Base-by-base conservation (phyloP, 1,284 basidiomycete genomes). In the Lignosus rhinocerotis region DNA sequence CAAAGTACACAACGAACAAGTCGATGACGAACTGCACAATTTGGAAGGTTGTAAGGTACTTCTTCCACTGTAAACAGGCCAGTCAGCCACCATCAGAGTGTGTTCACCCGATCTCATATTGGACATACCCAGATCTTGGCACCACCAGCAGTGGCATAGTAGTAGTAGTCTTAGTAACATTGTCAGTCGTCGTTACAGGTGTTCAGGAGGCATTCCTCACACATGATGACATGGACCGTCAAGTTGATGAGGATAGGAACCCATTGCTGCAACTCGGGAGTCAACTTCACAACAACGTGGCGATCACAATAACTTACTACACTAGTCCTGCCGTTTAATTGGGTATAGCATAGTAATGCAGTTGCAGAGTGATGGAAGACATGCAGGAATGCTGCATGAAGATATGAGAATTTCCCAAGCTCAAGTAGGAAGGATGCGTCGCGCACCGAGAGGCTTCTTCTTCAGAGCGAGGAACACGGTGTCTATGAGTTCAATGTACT, bases 301-400 rank as follows among this genome's bases (percentile, higher is more conserved):
- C 47, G 41, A 53, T 31, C 21, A 51, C 31, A 1, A 39, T 4
- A 11, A 75, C 88, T 65, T 73, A 94, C 92, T 62, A 97, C 87
- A 65, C 92, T 93, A 51, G 95, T 96, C 73, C 85, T 84, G 71
- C 97, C 96, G 68, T 96, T 90, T 63, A 99, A 82, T 78, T 99
- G 96, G 56, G 89, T 88, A 75, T 88, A 98, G 79, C 96, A 98
- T 60, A 99, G 82, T 55, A 96, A 76, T 59, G 96, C 96, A 56
- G 96, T 98, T n/a, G 96, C 96, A 62, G 96, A 94, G 80, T 98
- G 96, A 76, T 98, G 96, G 82, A 97, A 98, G 67, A 98, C 96
- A 75, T 99, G 96, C 64, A 99, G 80, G 80, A 98, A 98, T 60
- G 92, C 92, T 96, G 69, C 34, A 42, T 53, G 21, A 45, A 65